Evolutionary conservation across 345 rosid genomes (phyloP).

Genomic region (Brassica nigra): DNA sequence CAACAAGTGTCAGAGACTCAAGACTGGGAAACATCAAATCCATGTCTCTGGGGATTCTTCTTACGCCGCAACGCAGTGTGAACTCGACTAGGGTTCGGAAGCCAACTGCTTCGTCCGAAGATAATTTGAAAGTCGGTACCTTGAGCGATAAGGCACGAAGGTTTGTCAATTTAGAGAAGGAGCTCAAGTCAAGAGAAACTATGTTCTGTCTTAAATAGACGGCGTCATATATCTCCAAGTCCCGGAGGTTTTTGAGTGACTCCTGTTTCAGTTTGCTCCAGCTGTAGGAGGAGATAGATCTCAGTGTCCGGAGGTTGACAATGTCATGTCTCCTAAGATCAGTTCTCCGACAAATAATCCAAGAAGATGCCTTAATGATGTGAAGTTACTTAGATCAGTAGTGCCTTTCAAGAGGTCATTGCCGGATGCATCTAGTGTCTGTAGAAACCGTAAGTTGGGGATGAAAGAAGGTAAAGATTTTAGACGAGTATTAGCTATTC

Average conservation of each 20-base stretch:
- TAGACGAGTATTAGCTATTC: neutral
- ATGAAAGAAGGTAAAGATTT: neutral
- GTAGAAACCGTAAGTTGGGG: constrained; percentile 4
- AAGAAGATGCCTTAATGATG: neutral
- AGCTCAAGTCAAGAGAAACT: neutral
- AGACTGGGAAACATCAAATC: constrained; percentile 18
- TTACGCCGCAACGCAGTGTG: neutral
- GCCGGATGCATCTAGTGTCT: constrained; percentile 11
- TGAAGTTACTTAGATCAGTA: neutral
- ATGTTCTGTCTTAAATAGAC: neutral
- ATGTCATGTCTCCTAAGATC: neutral
- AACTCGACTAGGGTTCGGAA: neutral
- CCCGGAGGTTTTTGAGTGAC: constrained; percentile 10
- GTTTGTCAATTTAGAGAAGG: constrained; percentile 13
- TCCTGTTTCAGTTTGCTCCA: constrained; percentile 25
- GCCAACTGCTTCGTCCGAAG: neutral
- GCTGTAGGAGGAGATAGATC: constrained; percentile 24
- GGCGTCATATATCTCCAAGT: constrained; percentile 11
- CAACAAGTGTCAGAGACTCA: neutral
- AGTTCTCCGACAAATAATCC: constrained; percentile 1
- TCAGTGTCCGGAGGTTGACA: constrained; percentile 22
- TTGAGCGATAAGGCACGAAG: neutral
- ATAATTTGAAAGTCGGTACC: neutral
- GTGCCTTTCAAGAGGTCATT: neutral
- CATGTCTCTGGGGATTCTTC: neutral